Evolutionary conservation across 2,329 filamentous ascomycete genomes (phyloP).

Genomic region (Cercospora citrullina): DNA sequence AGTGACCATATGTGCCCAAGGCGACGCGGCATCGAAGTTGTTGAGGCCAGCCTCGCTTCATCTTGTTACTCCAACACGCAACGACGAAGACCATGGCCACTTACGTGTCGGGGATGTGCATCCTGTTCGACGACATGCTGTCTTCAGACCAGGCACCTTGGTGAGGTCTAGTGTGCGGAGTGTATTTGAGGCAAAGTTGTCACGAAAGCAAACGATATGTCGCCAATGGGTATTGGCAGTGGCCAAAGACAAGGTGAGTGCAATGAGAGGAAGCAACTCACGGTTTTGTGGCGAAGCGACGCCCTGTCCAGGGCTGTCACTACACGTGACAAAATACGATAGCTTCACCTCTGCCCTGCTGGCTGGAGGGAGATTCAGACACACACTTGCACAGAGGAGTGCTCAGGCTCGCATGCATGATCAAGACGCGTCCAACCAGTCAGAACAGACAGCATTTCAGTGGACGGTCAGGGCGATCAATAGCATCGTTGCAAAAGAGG

Average conservation of each 20-base stretch:
- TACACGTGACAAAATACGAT: neutral
- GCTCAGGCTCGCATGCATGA: neutral
- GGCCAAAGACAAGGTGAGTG: neutral
- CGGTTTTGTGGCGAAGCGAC: constrained; percentile 3
- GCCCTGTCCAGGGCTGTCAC: neutral
- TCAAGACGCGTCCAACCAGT: neutral
- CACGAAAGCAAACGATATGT: neutral
- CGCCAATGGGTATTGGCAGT: neutral
- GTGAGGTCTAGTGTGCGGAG: neutral
- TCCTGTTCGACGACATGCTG: neutral
- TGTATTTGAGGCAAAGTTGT: neutral
- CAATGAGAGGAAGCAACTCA: neutral
- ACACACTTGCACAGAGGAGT: neutral
- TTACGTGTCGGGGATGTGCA: neutral
- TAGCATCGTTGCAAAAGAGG: neutral
- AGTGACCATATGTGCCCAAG: neutral
- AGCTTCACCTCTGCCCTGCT: neutral
- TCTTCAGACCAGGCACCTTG: neutral
- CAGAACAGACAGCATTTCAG: neutral
- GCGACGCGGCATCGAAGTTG: neutral
- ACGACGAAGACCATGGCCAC: neutral
- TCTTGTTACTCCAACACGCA: neutral
- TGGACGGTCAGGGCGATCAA: constrained; percentile 2
- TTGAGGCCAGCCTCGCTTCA: neutral
- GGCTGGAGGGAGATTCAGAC: neutral